Conservation (phyloP, 768 basidiomycete species). For the Rhodosporidiobolus sp. region DNA sequence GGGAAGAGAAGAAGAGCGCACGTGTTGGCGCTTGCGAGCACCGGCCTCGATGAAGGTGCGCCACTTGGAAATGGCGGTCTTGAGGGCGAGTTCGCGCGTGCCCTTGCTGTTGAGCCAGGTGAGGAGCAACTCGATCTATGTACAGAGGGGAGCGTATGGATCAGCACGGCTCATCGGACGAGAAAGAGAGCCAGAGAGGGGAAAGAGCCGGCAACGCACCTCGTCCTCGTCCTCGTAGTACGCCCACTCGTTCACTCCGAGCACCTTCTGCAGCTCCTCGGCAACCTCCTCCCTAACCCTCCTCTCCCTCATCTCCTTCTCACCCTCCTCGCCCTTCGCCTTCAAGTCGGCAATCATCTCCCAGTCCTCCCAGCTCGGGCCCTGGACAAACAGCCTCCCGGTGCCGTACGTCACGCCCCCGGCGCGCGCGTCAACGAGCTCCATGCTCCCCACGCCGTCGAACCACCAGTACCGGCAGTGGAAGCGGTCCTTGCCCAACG, state of each 20-base stretch:
- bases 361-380: slow-evolving; percentile 75
- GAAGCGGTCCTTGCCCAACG: slow-evolving; percentile 87
- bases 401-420: slow-evolving; percentile 79
- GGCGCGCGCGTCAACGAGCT: slow-evolving; percentile 53
- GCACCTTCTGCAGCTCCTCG: slow-evolving; percentile 71
- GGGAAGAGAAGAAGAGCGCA: not conserved
- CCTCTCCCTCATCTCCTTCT: slow-evolving; percentile 58
- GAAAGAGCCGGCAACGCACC: slow-evolving; percentile 58
- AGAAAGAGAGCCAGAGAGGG: no score
- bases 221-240: slow-evolving; percentile 81
- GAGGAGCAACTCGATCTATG: slow-evolving; percentile 73
- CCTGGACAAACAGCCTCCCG: slow-evolving; percentile 87
- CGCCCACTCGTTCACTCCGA: slow-evolving; percentile 82
- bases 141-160: not conserved
- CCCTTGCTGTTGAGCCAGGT: slow-evolving; percentile 92
- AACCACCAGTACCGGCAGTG: slow-evolving; percentile 98
- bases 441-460: slow-evolving; percentile 81
- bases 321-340: slow-evolving; percentile 53
- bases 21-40: slow-evolving; percentile 56
- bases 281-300: slow-evolving; percentile 65
- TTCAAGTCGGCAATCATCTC: slow-evolving; percentile 55
- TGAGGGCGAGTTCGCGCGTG: slow-evolving; percentile 76
- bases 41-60: slow-evolving; percentile 78
- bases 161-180: no score
- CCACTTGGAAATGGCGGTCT: slow-evolving; percentile 74